These are phyloP conservation scores for Canavalia gladiata DNA, from an alignment of 306 rosid genomes.

Conservation along the genomic window DNA sequence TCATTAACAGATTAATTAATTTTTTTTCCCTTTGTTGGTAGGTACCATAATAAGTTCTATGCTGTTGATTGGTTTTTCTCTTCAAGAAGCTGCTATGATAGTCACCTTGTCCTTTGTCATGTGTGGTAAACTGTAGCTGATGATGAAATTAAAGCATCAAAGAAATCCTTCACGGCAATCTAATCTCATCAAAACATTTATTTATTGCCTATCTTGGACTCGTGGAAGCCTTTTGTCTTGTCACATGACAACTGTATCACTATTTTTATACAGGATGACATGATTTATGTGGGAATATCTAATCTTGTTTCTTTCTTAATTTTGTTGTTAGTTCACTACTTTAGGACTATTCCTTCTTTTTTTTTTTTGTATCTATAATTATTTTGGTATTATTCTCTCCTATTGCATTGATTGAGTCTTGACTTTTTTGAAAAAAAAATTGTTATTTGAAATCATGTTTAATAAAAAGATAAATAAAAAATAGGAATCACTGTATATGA, in stretches of 20 bases:
- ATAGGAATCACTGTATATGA: too few species aligned
- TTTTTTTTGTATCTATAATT: neutral
- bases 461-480: too few species aligned
- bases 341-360: neutral
- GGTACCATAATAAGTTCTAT: neutral
- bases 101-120: constrained; percentile 6
- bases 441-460: too few species aligned
- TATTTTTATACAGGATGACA: constrained; percentile 38
- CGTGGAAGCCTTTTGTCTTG: constrained; percentile 19
- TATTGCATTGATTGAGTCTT: neutral
- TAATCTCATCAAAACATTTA: neutral
- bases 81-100: neutral
- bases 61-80: constrained; percentile 11
- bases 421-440: too few species aligned
- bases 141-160: neutral
- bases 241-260: constrained; percentile 39
- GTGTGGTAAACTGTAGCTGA: neutral
- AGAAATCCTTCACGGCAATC: constrained; percentile 6
- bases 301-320: constrained; percentile 39
- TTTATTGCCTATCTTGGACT: constrained; percentile 26
- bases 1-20: neutral
- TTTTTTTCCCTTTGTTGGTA: neutral
- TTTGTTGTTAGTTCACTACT: constrained; percentile 10
- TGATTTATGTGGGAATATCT: constrained; percentile 49
- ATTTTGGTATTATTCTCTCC: constrained; percentile 16